Conservation (phyloP, 371 early-diverging fungal species). For the Conidiobolus incongruus region DNA sequence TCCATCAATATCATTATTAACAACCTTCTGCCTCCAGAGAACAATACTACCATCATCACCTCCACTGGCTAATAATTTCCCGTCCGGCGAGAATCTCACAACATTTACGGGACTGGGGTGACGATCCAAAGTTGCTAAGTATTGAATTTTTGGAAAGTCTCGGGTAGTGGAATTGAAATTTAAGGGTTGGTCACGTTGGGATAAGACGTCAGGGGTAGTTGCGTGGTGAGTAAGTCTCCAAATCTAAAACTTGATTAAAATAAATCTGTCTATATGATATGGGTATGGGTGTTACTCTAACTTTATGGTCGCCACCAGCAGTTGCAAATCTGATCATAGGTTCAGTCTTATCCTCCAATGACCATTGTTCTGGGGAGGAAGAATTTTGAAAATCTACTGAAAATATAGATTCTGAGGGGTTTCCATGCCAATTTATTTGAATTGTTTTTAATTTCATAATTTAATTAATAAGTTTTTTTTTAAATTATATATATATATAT, state of each 20-base stretch:
- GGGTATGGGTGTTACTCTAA: conserved; percentile 34
- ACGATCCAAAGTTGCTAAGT: conserved; percentile 47
- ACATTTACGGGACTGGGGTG: conserved; percentile 83
- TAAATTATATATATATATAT: too few species aligned
- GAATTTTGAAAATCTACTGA: conserved; percentile 85
- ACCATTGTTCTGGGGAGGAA: conserved; percentile 12
- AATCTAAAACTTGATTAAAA: conserved; percentile 18
- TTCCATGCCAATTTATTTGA: conserved; percentile 90
- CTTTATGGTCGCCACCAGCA: conserved; percentile 74
- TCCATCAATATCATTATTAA: too few species aligned
- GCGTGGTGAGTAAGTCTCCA: conserved; percentile 24
- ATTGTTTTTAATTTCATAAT: conserved; percentile 43
- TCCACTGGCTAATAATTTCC: too few species aligned
- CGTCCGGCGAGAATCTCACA: conserved; percentile 73
- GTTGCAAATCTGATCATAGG: conserved; percentile 51
- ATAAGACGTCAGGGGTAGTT: background rate
- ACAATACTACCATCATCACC: too few species aligned
- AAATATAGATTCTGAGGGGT: conserved; percentile 69
- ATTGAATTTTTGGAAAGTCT: background rate
- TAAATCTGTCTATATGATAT: background rate
- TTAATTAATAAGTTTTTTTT: too few species aligned
- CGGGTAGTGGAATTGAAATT: background rate
- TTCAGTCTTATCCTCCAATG: conserved; percentile 7
- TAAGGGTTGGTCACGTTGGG: background rate
- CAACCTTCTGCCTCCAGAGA: too few species aligned